Percentiles rank a stretch among this genome's conserved stretches.
phyloP scores from a whole-genome alignment of 768 basidiomycete genomes.

The Candolleomyces aberdarensis region DNA sequence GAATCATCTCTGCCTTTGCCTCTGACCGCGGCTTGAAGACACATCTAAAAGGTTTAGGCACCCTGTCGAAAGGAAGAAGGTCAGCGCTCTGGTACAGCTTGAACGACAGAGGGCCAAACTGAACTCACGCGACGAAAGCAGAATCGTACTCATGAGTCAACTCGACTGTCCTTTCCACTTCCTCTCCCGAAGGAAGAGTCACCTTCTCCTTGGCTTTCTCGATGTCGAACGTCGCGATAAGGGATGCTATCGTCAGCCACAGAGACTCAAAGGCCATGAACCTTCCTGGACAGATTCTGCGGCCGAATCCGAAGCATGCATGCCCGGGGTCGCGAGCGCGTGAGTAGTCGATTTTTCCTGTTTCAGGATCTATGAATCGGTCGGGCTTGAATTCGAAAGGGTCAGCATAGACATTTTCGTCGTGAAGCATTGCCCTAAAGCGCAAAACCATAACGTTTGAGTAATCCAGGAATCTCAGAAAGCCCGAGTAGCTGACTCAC shows the following conservation, averaged over 20 bases:
- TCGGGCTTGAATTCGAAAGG: constrained; percentile 40
- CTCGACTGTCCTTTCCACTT: constrained; percentile 10
- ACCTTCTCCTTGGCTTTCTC: constrained; percentile 20
- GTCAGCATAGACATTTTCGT: constrained; percentile 36
- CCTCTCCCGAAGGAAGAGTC: constrained; percentile 9
- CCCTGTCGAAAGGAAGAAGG: too few species aligned
- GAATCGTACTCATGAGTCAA: constrained; percentile 12
- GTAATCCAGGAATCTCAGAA: too few species aligned
- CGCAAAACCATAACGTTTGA: background rate
- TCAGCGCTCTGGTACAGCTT: background rate
- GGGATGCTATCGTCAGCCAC: constrained; percentile 22
- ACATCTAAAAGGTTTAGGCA: too few species aligned
- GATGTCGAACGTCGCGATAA: constrained; percentile 21
- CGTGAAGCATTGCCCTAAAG: constrained; percentile 38
- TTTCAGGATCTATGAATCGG: constrained; percentile 28
- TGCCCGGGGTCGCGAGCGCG: constrained; percentile 23
- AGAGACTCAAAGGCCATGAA: constrained; percentile 26
- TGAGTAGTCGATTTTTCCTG: constrained; percentile 17
- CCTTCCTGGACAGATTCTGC: constrained; percentile 21
- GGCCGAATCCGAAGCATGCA: constrained; percentile 28
- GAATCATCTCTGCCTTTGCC: too few species aligned
- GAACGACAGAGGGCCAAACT: background rate
- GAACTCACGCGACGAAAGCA: constrained; percentile 18
- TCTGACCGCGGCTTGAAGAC: too few species aligned
- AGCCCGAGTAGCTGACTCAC: constrained; percentile 6